phyloP scores from a whole-genome alignment of 2,329 filamentous ascomycete species.

The Alternaria gaisen region DNA sequence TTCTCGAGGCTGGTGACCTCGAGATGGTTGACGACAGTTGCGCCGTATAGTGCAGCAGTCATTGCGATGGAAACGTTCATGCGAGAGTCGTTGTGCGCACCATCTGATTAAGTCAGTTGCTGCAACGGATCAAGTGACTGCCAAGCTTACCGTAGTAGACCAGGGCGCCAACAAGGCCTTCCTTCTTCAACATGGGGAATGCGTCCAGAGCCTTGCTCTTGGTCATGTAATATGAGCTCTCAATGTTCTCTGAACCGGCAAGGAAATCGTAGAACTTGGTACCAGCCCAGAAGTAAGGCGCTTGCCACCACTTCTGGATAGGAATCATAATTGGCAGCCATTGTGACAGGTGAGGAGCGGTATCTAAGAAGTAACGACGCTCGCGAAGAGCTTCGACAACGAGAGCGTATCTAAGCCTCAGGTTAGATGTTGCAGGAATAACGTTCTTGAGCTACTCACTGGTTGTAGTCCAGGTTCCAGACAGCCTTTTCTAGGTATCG shows the following conservation, averaged over 20 bases:
- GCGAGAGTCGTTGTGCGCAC: slow-evolving; percentile 88
- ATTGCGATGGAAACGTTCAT: slow-evolving; percentile 92
- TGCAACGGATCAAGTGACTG: neutral
- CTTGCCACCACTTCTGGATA: slow-evolving; percentile 83
- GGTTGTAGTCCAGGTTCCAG: slow-evolving; percentile 84
- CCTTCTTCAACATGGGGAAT: slow-evolving; percentile 87
- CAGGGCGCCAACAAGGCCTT: slow-evolving; percentile 79
- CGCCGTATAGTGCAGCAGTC: slow-evolving; percentile 87
- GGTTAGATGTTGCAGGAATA: neutral
- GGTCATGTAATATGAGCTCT: slow-evolving; percentile 87
- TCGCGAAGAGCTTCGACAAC: slow-evolving; percentile 84
- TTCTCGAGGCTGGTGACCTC: slow-evolving; percentile 82
- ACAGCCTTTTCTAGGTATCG: slow-evolving; percentile 87
- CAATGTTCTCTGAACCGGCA: slow-evolving; percentile 85
- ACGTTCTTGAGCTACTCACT: slow-evolving; percentile 57
- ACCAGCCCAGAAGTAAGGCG: slow-evolving; percentile 79
- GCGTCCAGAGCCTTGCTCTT: slow-evolving; percentile 86
- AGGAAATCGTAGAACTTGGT: slow-evolving; percentile 87
- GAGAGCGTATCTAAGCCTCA: slow-evolving; percentile 64
- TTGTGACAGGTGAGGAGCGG: slow-evolving; percentile 80
- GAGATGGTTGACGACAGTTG: slow-evolving; percentile 82
- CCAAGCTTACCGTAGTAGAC: slow-evolving; percentile 76
- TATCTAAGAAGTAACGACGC: slow-evolving; percentile 83
- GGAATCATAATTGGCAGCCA: slow-evolving; percentile 87
- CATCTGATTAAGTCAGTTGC: slow-evolving; percentile 63